Base-by-base conservation (phyloP, 345 rosid genomes). In the Noccaea caerulescens region DNA sequence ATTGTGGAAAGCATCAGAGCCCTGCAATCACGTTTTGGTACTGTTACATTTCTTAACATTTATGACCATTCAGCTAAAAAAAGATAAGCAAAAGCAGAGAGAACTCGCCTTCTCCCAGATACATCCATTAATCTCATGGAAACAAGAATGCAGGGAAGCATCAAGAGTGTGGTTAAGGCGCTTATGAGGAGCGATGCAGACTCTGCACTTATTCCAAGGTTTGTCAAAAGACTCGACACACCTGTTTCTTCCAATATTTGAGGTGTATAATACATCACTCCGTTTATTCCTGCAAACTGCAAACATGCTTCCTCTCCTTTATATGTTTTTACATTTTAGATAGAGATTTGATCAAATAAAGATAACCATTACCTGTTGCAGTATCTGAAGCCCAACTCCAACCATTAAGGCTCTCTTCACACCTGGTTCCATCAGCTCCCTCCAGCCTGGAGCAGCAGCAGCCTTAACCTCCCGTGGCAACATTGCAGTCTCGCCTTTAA, bases 101-200 rank as follows among this genome's bases (percentile, higher is more conserved):
- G 30, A 37, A 62, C 63, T 80, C 41, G 84, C 97, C 97, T 89
- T 85, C 98, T 86, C 54, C 98, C 96, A 1, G 96, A 39, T 54
- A 87, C 78, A 77, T 92, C 98, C 88, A 92, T 86, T 13, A 92
- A 87, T 76, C 84, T 82, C 98, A 92, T 92, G 73, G 84, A 92
- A 44, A 92, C 69, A 38, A 77, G 80, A 36, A 87, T 92, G 61
- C 96, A 92, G 4, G 96, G 98, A 80, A 92, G 96, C 96, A 89
- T 89, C 76, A 89, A 76, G 13, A 89, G 59, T 63, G 93, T 87
- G 34, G 93, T 89, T 42, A 85, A 69, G 6, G 85, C 82, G 59
- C 98, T 92, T 34, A 92, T 87, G 68, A 92, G 90, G 82, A 92
- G 84, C 2, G 98, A 89, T 8, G 93, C 85, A 58, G 98, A 89